Conservation (phyloP, 192 early-diverging fungal species). For the Phycomyces blakesleeanus region DNA sequence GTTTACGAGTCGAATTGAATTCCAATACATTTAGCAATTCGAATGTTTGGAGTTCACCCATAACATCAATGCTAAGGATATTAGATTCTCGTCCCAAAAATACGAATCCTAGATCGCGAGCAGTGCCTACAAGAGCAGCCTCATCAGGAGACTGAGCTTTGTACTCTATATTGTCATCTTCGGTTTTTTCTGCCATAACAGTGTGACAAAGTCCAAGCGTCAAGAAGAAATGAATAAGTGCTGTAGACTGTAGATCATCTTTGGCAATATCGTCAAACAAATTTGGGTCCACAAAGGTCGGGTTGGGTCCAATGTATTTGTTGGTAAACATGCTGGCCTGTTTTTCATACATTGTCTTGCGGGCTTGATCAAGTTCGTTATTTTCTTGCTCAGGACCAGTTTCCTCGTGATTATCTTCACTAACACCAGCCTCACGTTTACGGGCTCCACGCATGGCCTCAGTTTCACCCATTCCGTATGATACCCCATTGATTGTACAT, state of each 20-base stretch:
- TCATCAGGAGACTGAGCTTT: conserved; percentile 95
- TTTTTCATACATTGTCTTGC: conserved; percentile 53
- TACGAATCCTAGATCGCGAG: conserved; percentile 78
- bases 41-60: conserved; percentile 67
- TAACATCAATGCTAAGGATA: conserved; percentile 63
- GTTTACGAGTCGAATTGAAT: conserved; percentile 92
- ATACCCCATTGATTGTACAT: conserved; percentile 84
- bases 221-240: conserved; percentile 77
- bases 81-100: conserved; percentile 77
- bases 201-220: conserved; percentile 87
- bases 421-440: conserved; percentile 19
- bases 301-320: conserved; percentile 56
- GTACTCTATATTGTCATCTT: conserved; percentile 65
- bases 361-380: conserved; percentile 38
- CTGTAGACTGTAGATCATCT: conserved; percentile 40
- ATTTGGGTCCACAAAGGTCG: conserved; percentile 68
- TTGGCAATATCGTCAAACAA: conserved; percentile 59
- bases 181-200: conserved; percentile 66
- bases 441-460: conserved; percentile 43
- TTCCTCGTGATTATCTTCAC: neutral
- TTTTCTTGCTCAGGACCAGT: conserved; percentile 4
- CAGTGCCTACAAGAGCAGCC: conserved; percentile 84
- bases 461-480: conserved; percentile 73
- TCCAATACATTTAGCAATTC: conserved; percentile 72
- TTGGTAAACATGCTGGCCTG: conserved; percentile 57